Evolutionary conservation across 352 stramenopile genomes (phyloP), one percentile per base, ranked within the genome.

Genomic region (Peronospora farinosa): DNA sequence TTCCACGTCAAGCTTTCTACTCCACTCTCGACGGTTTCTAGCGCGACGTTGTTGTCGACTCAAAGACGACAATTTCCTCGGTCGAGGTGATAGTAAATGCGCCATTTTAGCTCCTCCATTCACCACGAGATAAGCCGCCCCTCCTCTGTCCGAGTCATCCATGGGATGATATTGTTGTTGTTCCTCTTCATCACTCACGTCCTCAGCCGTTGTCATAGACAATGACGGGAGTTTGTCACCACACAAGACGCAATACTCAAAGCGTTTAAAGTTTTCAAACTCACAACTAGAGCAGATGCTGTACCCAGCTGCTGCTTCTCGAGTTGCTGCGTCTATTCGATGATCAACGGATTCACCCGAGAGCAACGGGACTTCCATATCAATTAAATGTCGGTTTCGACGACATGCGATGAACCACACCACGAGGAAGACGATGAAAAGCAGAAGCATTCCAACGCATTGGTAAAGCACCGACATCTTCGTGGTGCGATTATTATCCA

Each of bases 181-280:
- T 30, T 53, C 33, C n/a, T 60, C 45, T 12, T 63, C 53, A 5
- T 60, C 51, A 15, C 45, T 62, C 10, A 53, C 55, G 17, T 68
- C 63, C n/a, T 63, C 61, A 15, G 27, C 59, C 31, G 53, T 67
- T 13, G 25, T 35, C 3, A 51, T 48, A 16, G 65, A 63, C 40
- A 66, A 40, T 13, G 54, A 44, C 15, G 40, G 39, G 16, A 86
- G 57, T 25, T 75, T 76, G 31, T 84, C 72, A 25, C 78, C 78
- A 40, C 78, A 89, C 9, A 87, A 53, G 13, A 69, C 70, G 50
- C 78, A 89, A 54, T 83, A 66, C 21, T 67, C 57, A 49, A 82
- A 77, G 38, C 74, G 69, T 47, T 67, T 77, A 61, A 89, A 89
- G 63, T 89, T 89, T 40, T 87, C 78, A 50, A 89, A 89, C 17